Evolutionary conservation across 2,329 filamentous ascomycete species (phyloP), one percentile per base, ranked within the genome.

Genomic region (Albophoma yamanashiensis): DNA sequence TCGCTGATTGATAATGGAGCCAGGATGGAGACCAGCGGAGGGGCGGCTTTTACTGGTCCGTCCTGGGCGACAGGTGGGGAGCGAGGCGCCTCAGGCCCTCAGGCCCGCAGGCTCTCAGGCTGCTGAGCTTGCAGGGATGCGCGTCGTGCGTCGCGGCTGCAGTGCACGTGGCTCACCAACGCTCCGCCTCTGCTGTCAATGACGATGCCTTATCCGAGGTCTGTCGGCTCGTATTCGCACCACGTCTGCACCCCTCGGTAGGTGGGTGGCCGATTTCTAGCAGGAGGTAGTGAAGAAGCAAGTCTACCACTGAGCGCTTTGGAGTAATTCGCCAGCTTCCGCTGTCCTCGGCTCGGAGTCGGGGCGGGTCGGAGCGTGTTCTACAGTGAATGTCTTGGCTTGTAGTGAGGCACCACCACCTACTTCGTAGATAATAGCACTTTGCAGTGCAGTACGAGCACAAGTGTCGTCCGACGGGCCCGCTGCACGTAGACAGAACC

Each of bases 21-120:
- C 45, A 50, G 17, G 47, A 31, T 7, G 57, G n/a, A 43, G 57
- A 62, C n/a, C n/a, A n/a, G n/a, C 61, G 59, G 61, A 62, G 63
- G 61, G 59, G 57, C 9, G 55, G 31, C 31, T n/a, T n/a, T n/a
- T 53, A 53, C 50, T 36, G 50, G 50, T n/a, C 27, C 50, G 50
- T n/a, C 3, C 1, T 4, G 47, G 12, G 27, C 27, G 7, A 20
- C 17, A 1, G 50, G 50, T 34, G 50, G 50, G 27, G 50, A 34
- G 14, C 5, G 2, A 12, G 45, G 25, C 25, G 45, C 45, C 45
- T 50, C 15, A 50, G 43, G 43, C 43, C 39, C n/a, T 22, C 8
- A 22, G 42, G 42, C 42, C 45, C 45, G 27, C 25, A 50, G 15
- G 39, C 39, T 15, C 4, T 42, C 15, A 42, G 40, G 40, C 40